These are phyloP conservation scores for Flaveria bidentis DNA, from an alignment of 129 eudicot species.

Conservation along the genomic window DNA sequence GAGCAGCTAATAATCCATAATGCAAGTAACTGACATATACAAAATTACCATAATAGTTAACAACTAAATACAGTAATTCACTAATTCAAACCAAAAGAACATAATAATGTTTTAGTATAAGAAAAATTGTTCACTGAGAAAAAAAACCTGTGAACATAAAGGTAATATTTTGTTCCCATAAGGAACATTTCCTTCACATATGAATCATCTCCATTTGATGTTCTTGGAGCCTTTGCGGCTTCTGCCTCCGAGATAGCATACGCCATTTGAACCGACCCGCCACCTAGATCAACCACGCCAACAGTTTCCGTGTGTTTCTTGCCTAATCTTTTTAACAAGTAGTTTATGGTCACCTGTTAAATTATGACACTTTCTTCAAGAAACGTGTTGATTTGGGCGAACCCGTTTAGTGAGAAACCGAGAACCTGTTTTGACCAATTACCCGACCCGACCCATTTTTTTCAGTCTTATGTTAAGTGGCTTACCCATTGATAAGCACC, in stretches of 20 bases:
- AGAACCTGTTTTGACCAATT: neutral
- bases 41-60: neutral
- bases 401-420: no score
- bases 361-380: constrained; percentile 13
- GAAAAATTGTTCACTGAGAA: neutral
- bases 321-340: constrained; percentile 70
- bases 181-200: constrained; percentile 82
- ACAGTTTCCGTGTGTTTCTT: constrained; percentile 61
- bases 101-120: neutral
- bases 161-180: constrained; percentile 70
- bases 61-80: neutral
- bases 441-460: neutral
- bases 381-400: no score
- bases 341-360: constrained; percentile 76
- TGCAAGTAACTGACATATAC: constrained; percentile 56
- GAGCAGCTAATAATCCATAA: constrained; percentile 82
- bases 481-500: constrained; percentile 89
- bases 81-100: neutral
- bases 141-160: constrained; percentile 80
- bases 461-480: neutral
- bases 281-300: constrained; percentile 91
- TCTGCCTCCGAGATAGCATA: constrained; percentile 80
- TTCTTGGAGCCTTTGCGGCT: constrained; percentile 73
- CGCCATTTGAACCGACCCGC: constrained; percentile 95
- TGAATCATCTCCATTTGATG: constrained; percentile 60